These are phyloP conservation scores for Populus trichocarpa DNA, from an alignment of 441 rosid genomes.

Conservation along the genomic window DNA sequence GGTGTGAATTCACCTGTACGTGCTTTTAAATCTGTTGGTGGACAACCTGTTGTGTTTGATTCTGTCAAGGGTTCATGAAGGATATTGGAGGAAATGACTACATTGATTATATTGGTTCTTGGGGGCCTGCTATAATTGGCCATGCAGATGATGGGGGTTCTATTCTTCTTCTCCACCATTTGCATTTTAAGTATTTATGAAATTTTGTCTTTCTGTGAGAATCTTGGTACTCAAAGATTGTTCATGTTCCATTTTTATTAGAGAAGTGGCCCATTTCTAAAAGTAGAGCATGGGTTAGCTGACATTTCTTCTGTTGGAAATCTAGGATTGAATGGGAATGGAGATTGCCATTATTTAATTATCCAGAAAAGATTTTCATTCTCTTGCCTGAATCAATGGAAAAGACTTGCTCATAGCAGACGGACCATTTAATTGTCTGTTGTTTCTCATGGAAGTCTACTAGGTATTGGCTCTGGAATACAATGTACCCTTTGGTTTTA, in stretches of 20 bases:
- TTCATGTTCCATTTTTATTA: background rate
- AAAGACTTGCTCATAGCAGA: background rate
- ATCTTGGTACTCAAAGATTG: background rate
- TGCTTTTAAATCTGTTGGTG: conserved; percentile 94
- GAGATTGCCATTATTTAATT: background rate
- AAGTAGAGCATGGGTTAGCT: too few relatives aligned
- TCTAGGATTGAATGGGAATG: background rate
- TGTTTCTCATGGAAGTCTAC: background rate
- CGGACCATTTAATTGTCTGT: background rate
- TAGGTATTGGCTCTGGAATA: background rate
- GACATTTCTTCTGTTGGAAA: background rate
- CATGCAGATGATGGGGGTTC: conserved; percentile 92
- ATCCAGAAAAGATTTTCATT: background rate
- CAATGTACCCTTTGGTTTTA: background rate
- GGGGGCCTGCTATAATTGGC: conserved; percentile 97
- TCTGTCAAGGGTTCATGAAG: conserved; percentile 94
- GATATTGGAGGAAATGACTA: conserved; percentile 97
- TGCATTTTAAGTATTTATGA: background rate
- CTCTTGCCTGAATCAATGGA: conserved; percentile 1
- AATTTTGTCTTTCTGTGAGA: background rate
- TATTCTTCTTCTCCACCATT: conserved; percentile 9
- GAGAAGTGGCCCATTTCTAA: background rate
- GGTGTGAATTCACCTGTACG: conserved; percentile 97
- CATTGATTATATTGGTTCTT: conserved; percentile 81
- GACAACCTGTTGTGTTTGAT: conserved; percentile 82